Evolutionary conservation across 75 land plant genomes (phyloP).

Genomic region (Cryptomeria japonica): DNA sequence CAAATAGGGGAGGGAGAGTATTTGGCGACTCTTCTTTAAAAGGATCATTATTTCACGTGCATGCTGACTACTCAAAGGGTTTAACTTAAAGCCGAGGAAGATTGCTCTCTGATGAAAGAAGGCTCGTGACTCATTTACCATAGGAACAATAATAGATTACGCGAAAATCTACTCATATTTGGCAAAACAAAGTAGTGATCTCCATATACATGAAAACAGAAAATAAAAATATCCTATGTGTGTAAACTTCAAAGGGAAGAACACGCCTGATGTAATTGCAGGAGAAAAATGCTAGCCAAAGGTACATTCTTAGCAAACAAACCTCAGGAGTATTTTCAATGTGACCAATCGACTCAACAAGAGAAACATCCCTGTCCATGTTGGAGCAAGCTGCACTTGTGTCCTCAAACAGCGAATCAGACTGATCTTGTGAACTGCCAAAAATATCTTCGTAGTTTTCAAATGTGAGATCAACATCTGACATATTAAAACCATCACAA

Average conservation of each 20-base stretch:
- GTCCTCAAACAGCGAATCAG: constrained; percentile 26
- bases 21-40: too few species aligned
- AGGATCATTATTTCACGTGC: not conserved
- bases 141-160: not conserved
- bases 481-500: constrained; percentile 49
- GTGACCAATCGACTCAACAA: constrained; percentile 23
- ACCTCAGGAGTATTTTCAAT: not conserved
- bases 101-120: not conserved
- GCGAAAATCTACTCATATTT: not conserved
- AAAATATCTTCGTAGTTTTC: constrained; percentile 72
- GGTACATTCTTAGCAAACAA: not conserved
- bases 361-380: constrained; percentile 27
- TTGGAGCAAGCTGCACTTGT: constrained; percentile 23
- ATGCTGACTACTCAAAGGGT: not conserved
- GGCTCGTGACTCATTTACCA: not conserved
- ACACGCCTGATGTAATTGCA: not conserved
- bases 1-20: too few species aligned
- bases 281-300: not conserved
- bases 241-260: not conserved
- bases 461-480: constrained; percentile 56
- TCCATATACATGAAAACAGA: not conserved
- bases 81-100: not conserved
- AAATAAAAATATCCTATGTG: not conserved
- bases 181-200: not conserved
- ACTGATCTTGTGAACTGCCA: constrained; percentile 24